Evolutionary conservation across 1,139 yeast genomes (phyloP).

Genomic region (Saccharomyces hybrid): DNA sequence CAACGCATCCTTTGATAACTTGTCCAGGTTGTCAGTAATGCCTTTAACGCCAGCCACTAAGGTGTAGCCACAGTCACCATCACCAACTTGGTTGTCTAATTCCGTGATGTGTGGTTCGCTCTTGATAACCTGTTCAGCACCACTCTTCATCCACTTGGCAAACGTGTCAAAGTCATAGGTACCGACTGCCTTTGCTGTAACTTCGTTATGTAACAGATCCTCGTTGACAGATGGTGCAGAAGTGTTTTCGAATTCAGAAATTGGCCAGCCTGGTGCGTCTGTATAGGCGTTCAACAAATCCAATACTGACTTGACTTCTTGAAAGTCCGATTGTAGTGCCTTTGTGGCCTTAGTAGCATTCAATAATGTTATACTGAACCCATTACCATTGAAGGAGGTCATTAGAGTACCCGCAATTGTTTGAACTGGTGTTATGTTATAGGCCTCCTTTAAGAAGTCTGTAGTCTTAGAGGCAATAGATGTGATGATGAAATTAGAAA

Average conservation of each 20-base stretch:
- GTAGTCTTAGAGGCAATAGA: constrained; percentile 50
- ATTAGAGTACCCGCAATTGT: constrained; percentile 67
- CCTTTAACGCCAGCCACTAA: constrained; percentile 76
- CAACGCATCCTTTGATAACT: constrained; percentile 42
- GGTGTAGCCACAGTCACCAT: constrained; percentile 95
- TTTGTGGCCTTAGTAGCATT: constrained; percentile 49
- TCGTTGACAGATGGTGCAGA: constrained; percentile 32
- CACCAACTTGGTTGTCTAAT: constrained; percentile 86
- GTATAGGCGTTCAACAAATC: constrained; percentile 60
- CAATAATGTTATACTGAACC: constrained; percentile 72
- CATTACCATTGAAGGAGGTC: constrained; percentile 86
- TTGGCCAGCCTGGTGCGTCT: constrained; percentile 77
- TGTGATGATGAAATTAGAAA: constrained; percentile 66
- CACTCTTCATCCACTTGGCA: constrained; percentile 36
- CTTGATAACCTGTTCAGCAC: constrained; percentile 44
- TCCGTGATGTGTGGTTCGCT: constrained; percentile 76
- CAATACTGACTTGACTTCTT: constrained; percentile 39
- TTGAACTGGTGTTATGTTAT: constrained; percentile 57
- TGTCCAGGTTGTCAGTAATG: constrained; percentile 46
- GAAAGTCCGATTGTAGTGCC: constrained; percentile 29
- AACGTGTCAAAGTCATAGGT: constrained; percentile 33
- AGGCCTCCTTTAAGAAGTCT: constrained; percentile 39
- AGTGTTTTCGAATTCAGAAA: constrained; percentile 18
- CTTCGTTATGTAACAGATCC: constrained; percentile 34
- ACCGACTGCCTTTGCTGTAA: constrained; percentile 37